Conservation (phyloP, 2,329 filamentous ascomycete species). For the Penicillium decumbens region DNA sequence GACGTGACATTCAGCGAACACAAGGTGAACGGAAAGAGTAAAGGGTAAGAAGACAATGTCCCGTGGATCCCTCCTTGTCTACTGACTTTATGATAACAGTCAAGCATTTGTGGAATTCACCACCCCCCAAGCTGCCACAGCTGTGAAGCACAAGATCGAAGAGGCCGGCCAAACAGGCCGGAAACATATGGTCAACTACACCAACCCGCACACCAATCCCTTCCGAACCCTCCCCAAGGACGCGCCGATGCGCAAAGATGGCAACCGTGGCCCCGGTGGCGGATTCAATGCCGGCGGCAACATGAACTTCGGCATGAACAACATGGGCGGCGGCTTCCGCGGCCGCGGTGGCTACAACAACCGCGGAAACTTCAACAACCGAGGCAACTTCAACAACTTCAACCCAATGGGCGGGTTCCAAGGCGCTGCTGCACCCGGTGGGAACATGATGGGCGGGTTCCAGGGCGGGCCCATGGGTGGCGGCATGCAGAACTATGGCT, state of each 20-base stretch:
- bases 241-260: conserved; percentile 66
- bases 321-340: conserved; percentile 49
- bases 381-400: conserved; percentile 7
- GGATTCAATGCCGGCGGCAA: conserved; percentile 39
- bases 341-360: conserved; percentile 48
- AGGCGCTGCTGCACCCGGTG: conserved; percentile 40
- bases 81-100: conserved; percentile 31
- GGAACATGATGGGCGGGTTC: conserved; percentile 47
- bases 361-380: conserved; percentile 5
- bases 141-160: conserved; percentile 77
- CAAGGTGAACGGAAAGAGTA: conserved; percentile 98
- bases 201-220: conserved; percentile 71
- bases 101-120: conserved; percentile 82
- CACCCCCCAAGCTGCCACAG: conserved; percentile 77
- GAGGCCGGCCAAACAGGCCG: conserved; percentile 57
- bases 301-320: conserved; percentile 41
- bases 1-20: conserved; percentile 97
- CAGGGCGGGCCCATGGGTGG: conserved; percentile 44
- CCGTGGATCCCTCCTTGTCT: neutral
- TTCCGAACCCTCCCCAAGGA: conserved; percentile 91
- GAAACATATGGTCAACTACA: conserved; percentile 67
- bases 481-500: conserved; percentile 50
- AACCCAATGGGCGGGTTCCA: conserved; percentile 50
- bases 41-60: conserved; percentile 63
- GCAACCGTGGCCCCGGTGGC: conserved; percentile 48